Conservation (phyloP, 306 rosid species). For the Dalbergia oliveri region DNA sequence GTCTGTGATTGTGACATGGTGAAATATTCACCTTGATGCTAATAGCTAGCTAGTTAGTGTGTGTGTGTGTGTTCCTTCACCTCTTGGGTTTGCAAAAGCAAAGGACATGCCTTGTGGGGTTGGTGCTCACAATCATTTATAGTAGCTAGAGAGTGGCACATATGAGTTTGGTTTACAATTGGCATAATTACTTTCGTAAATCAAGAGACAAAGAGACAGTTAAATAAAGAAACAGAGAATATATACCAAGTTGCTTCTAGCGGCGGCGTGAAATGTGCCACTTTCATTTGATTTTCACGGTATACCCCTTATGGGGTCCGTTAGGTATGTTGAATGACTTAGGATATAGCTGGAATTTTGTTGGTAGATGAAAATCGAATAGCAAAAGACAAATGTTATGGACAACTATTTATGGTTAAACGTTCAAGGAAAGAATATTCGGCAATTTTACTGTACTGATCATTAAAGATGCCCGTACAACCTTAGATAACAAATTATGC, state of each 20-base stretch:
- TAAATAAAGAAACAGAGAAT: background rate
- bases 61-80: background rate
- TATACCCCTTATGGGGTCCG: slow-evolving; percentile 23
- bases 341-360: slow-evolving; percentile 38
- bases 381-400: background rate
- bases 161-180: slow-evolving; percentile 31
- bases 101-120: slow-evolving; percentile 31
- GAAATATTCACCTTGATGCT: background rate
- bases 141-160: background rate
- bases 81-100: background rate
- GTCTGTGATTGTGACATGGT: slow-evolving; percentile 34
- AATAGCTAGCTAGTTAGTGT: background rate
- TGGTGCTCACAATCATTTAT: slow-evolving; percentile 27
- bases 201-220: background rate
- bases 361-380: slow-evolving; percentile 4
- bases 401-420: background rate
- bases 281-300: slow-evolving; percentile 35
- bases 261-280: slow-evolving; percentile 41
- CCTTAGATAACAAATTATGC: too few species aligned
- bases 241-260: slow-evolving; percentile 45
- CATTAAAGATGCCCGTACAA: background rate
- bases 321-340: background rate
- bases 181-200: slow-evolving; percentile 16
- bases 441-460: background rate
- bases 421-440: slow-evolving; percentile 2